phyloP scores from a whole-genome alignment of 768 basidiomycete species.

The Lentinus brumalis region DNA sequence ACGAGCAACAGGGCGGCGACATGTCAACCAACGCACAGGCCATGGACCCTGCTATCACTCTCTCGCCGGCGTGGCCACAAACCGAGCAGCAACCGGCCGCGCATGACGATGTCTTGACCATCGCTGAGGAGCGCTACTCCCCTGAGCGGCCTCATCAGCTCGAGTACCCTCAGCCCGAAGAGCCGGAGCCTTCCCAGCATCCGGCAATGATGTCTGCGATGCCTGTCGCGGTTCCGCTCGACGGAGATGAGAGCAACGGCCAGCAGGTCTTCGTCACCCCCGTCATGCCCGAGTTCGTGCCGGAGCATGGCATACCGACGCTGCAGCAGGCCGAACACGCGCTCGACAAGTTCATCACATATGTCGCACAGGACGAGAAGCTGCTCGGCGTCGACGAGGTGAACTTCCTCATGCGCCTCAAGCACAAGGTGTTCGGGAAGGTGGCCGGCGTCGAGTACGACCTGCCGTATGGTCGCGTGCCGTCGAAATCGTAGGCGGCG shows the following conservation, averaged over 20 bases:
- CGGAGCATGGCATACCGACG: slow-evolving; percentile 31
- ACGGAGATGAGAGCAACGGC: slow-evolving; percentile 2
- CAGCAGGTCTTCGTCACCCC: slow-evolving; percentile 12
- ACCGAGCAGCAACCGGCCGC: background rate
- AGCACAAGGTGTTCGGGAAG: slow-evolving; percentile 44
- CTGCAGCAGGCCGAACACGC: slow-evolving; percentile 55
- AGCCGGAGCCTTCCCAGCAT: background rate
- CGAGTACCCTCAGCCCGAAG: background rate
- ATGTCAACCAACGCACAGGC: background rate
- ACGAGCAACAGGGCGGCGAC: background rate
- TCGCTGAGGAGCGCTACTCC: background rate
- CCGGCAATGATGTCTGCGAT: slow-evolving; percentile 3
- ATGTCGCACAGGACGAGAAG: slow-evolving; percentile 45
- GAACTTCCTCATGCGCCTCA: slow-evolving; percentile 47
- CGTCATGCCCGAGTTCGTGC: slow-evolving; percentile 10
- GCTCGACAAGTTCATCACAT: slow-evolving; percentile 54
- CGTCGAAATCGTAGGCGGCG: background rate
- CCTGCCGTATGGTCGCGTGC: slow-evolving; percentile 3
- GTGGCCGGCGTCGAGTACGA: slow-evolving; percentile 10
- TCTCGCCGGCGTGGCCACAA: background rate
- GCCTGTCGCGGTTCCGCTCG: slow-evolving; percentile 9
- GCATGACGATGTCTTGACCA: background rate
- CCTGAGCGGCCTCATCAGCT: background rate
- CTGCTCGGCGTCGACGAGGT: slow-evolving; percentile 40
- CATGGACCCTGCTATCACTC: background rate